Percentiles rank a stretch among this genome's conserved stretches.
These are phyloP conservation scores for Hymenoscyphus salicellus DNA, from an alignment of 2,329 filamentous ascomycete genomes.

Conservation along the genomic window DNA sequence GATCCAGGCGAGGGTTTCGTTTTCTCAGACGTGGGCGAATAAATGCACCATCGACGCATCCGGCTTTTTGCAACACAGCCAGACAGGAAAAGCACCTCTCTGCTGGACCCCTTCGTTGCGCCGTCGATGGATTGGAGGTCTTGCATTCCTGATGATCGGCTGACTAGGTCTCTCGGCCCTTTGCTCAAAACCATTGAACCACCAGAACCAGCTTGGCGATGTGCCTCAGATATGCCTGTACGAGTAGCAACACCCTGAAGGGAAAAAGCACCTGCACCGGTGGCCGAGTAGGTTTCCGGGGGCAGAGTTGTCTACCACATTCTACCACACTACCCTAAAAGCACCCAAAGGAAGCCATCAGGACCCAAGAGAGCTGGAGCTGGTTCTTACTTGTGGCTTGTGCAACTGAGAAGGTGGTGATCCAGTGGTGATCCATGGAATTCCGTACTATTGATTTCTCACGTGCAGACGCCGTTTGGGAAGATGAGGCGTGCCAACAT, in stretches of 20 bases:
- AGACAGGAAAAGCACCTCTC: neutral
- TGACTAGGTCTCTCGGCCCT: conserved; percentile 1
- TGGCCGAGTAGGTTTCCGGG: neutral
- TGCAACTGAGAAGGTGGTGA: neutral
- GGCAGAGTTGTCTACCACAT: too few species aligned
- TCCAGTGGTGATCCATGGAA: neutral
- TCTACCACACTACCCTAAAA: neutral
- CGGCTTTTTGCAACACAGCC: neutral
- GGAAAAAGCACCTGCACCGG: neutral
- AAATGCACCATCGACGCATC: conserved; percentile 1
- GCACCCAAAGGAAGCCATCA: neutral
- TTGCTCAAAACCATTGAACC: neutral
- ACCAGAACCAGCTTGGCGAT: neutral
- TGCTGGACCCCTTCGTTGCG: neutral
- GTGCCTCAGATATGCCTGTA: too few species aligned
- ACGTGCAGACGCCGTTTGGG: neutral
- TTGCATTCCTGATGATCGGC: conserved; percentile 10
- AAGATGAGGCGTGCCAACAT: neutral
- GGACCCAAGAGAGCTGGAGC: neutral
- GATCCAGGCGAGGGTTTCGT: neutral
- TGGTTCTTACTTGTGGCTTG: neutral
- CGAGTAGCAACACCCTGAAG: too few species aligned
- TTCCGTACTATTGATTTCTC: conserved; percentile 2
- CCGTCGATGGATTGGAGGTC: neutral
- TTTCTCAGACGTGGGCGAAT: neutral